Conservation (phyloP, 768 basidiomycete species). For the Plicaturopsis crispa region DNA sequence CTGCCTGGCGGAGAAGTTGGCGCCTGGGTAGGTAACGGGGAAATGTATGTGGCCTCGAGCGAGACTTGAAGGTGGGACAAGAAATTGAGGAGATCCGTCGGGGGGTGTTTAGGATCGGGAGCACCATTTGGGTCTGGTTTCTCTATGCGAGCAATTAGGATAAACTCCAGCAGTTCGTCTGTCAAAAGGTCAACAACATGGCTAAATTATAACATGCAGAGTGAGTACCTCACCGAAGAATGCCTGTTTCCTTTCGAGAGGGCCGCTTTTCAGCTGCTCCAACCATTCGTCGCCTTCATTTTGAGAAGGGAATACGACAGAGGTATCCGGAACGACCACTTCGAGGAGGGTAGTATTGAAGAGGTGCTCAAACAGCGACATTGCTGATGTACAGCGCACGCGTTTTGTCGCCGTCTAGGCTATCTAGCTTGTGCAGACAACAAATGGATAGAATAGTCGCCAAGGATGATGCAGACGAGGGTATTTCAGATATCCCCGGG, state of each 20-base stretch:
- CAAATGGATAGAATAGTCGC: too few species aligned
- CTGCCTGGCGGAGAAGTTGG: constrained; percentile 22
- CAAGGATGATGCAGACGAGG: too few species aligned
- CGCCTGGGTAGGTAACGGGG: constrained; percentile 25
- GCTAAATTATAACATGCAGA: constrained; percentile 7
- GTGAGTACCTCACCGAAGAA: constrained; percentile 58
- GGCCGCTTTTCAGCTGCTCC: constrained; percentile 28
- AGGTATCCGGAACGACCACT: constrained; percentile 59
- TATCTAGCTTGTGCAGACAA: too few species aligned
- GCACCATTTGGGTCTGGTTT: constrained; percentile 18
- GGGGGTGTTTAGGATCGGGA: constrained; percentile 30
- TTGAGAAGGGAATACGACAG: constrained; percentile 50
- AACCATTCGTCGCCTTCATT: constrained; percentile 50
- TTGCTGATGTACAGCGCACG: too few species aligned
- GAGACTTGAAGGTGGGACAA: constrained; percentile 69
- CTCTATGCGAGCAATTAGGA: constrained; percentile 22
- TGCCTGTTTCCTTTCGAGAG: constrained; percentile 51
- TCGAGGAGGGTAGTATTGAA: constrained; percentile 54
- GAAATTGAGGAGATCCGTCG: constrained; percentile 46
- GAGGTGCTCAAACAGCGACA: constrained; percentile 51
- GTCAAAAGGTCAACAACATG: constrained; percentile 16
- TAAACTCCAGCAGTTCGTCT: constrained; percentile 47
- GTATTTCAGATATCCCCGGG: too few species aligned
- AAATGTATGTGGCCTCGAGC: constrained; percentile 76
- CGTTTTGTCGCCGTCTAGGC: too few species aligned